Percentiles rank a stretch among this genome's conserved stretches.
Evolutionary conservation across 1,139 yeast genomes (phyloP).

Genomic region (Diutina ranongensis): DNA sequence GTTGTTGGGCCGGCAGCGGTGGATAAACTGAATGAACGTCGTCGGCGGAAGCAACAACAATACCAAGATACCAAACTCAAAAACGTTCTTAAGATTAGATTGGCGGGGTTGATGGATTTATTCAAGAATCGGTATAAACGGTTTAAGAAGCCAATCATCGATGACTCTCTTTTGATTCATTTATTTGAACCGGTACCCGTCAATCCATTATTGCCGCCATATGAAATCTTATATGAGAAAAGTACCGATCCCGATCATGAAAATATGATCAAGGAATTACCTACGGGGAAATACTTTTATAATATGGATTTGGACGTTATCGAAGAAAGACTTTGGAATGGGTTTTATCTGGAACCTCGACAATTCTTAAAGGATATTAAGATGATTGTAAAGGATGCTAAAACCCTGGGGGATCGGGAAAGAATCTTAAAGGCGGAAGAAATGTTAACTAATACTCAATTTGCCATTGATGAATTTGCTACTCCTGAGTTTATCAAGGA

Average conservation of each 20-base stretch:
- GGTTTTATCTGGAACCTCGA: constrained; percentile 84
- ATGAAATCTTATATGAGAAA: constrained; percentile 41
- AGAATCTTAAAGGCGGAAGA: constrained; percentile 82
- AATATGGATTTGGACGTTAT: constrained; percentile 92
- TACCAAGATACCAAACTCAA: constrained; percentile 72
- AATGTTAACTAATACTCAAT: constrained; percentile 93
- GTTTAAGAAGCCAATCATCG: constrained; percentile 83
- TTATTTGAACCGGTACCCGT: constrained; percentile 56
- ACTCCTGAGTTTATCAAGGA: constrained; percentile 62
- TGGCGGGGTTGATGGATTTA: constrained; percentile 82
- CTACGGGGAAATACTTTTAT: constrained; percentile 60
- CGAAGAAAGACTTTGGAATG: constrained; percentile 95
- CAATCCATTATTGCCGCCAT: constrained; percentile 17
- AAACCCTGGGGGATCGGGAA: constrained; percentile 71
- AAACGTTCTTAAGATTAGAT: constrained; percentile 71
- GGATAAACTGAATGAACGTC: constrained; percentile 9
- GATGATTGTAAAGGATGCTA: constrained; percentile 72
- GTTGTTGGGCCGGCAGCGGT: constrained; percentile 14
- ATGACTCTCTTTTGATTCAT: constrained; percentile 61
- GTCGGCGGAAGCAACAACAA: constrained; percentile 37
- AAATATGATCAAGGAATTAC: constrained; percentile 68
- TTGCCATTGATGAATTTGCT: constrained; percentile 84
- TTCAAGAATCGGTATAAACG: constrained; percentile 80
- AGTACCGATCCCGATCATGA: constrained; percentile 37
- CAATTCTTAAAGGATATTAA: constrained; percentile 80